phyloP scores from a whole-genome alignment of 1,284 basidiomycete species.

The Retiboletus flavoniger region DNA sequence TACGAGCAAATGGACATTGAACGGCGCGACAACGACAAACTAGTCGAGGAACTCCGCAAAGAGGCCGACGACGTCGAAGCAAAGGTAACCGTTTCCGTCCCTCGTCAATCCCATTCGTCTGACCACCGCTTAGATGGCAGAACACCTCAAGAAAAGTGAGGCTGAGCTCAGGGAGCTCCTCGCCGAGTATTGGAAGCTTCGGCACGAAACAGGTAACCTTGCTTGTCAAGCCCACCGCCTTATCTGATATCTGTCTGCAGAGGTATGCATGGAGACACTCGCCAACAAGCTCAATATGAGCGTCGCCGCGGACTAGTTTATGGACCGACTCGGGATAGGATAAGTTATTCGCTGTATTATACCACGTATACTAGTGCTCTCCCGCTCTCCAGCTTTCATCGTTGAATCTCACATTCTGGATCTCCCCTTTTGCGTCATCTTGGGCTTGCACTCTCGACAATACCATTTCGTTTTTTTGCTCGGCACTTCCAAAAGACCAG shows the following conservation, averaged over 20 bases:
- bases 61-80: conserved; percentile 64
- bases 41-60: conserved; percentile 68
- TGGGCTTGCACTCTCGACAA: conserved; percentile 58
- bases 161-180: conserved; percentile 74
- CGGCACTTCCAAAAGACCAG: conserved; percentile 59
- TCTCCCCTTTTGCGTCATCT: conserved; percentile 31
- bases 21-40: conserved; percentile 70
- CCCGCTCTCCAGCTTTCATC: neutral
- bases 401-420: conserved; percentile 16
- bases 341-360: conserved; percentile 26
- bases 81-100: conserved; percentile 43
- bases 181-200: conserved; percentile 75
- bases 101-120: neutral
- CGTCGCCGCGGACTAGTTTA: conserved; percentile 41
- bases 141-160: conserved; percentile 71
- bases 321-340: neutral
- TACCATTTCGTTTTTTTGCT: conserved; percentile 66
- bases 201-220: conserved; percentile 68
- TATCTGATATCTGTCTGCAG: conserved; percentile 36
- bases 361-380: conserved; percentile 13
- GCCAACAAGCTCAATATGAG: conserved; percentile 66
- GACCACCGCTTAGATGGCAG: conserved; percentile 55
- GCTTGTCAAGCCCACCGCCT: conserved; percentile 5
- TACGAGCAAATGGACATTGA: conserved; percentile 75
- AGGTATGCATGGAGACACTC: conserved; percentile 79